Conservation (phyloP, 768 basidiomycete genomes). For the Sistotremastrum niveocremeum region DNA sequence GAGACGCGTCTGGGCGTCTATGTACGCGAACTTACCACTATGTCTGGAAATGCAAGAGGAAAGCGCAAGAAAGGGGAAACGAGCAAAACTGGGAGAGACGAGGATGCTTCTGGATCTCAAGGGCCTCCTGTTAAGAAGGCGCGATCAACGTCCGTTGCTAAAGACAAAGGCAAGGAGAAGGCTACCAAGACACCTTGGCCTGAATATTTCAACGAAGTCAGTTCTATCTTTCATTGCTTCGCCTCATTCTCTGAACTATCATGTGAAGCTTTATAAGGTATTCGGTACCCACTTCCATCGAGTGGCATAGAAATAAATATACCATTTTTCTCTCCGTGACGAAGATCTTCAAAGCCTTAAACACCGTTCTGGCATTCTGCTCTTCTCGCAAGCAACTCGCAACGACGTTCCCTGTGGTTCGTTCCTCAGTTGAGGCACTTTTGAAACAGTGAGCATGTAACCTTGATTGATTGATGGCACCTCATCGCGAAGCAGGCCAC, state of each 20-base stretch:
- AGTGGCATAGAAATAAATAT: not conserved
- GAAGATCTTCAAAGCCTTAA: slow-evolving; percentile 49
- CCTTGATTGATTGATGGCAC: not conserved
- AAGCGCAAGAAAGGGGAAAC: not conserved
- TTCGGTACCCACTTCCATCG: not conserved
- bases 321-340: slow-evolving; percentile 9
- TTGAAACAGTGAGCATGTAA: slow-evolving; percentile 47
- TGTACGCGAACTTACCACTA: not conserved
- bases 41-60: not conserved
- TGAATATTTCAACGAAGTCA: slow-evolving; percentile 43
- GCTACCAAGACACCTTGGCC: slow-evolving; percentile 32
- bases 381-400: slow-evolving; percentile 71
- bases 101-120: not conserved
- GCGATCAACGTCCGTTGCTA: slow-evolving; percentile 2
- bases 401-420: slow-evolving; percentile 61
- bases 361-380: slow-evolving; percentile 80
- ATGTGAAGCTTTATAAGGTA: slow-evolving; percentile 48
- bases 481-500: slow-evolving; percentile 34
- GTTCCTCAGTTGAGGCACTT: slow-evolving; percentile 68
- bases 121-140: not conserved
- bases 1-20: not conserved
- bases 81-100: not conserved
- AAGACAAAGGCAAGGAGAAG: slow-evolving; percentile 12
- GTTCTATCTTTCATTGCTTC: slow-evolving; percentile 4
- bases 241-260: slow-evolving; percentile 1